Conservation (phyloP, 2,329 filamentous ascomycete genomes). For the Dactylellina cionopaga region DNA sequence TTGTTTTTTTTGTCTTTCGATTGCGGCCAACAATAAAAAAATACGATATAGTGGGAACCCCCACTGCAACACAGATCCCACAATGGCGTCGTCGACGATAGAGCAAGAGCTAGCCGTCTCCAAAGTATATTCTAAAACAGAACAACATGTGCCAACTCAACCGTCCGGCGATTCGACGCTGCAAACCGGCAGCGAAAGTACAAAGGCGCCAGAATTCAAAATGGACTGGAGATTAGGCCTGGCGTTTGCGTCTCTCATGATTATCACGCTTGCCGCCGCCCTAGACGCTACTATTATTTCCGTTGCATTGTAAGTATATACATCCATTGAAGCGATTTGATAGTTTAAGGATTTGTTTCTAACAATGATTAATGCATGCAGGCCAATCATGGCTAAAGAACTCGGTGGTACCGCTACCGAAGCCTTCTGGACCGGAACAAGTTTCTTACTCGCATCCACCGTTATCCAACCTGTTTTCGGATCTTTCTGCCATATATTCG, state of each 20-base stretch:
- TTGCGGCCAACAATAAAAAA: too few species aligned
- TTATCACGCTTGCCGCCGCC: conserved; percentile 48
- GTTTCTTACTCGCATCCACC: conserved; percentile 74
- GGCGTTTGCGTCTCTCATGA: conserved; percentile 45
- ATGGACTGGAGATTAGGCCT: conserved; percentile 40
- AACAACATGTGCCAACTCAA: conserved; percentile 16
- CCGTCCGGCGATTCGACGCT: conserved; percentile 38
- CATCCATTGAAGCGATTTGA: not conserved
- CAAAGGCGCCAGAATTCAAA: conserved; percentile 44
- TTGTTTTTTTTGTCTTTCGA: too few species aligned
- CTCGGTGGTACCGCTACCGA: conserved; percentile 68
- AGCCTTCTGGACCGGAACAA: conserved; percentile 77
- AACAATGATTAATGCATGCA: conserved; percentile 6
- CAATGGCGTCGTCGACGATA: conserved; percentile 29
- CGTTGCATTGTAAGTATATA: conserved; percentile 39
- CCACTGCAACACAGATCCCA: conserved; percentile 10
- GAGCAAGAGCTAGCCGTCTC: conserved; percentile 49
- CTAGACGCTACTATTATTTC: conserved; percentile 51
- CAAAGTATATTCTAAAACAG: conserved; percentile 49
- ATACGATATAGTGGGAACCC: too few species aligned
- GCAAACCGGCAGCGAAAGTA: conserved; percentile 25
- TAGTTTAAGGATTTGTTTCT: not conserved
- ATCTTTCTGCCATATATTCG: conserved; percentile 62
- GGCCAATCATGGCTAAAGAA: conserved; percentile 64
- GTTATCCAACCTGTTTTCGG: conserved; percentile 67